A percentile compares a stretch with the other conserved stretches of the same genome.
phyloP scores from a whole-genome alignment of 2,329 filamentous ascomycete genomes.

The Aspergillus melleus region DNA sequence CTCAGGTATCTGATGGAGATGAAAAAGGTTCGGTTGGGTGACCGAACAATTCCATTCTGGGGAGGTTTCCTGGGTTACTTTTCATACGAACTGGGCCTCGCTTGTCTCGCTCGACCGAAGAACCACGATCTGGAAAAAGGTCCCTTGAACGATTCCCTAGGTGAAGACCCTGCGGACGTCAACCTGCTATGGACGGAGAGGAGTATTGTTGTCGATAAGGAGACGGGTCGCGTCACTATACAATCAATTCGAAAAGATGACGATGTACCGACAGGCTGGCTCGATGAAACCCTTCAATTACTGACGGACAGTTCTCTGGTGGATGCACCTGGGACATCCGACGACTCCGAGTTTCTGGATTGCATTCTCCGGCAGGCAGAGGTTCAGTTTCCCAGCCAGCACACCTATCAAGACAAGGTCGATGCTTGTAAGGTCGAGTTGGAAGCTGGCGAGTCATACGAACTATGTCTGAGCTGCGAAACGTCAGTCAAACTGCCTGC shows the following conservation, averaged over 20 bases:
- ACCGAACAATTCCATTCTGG: slow-evolving; percentile 61
- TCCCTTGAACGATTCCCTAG: background rate
- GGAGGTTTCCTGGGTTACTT: slow-evolving; percentile 83
- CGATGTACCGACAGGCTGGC: slow-evolving; percentile 49
- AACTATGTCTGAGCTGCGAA: slow-evolving; percentile 78
- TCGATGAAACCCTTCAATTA: slow-evolving; percentile 29
- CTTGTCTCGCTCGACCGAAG: slow-evolving; percentile 49
- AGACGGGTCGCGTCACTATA: slow-evolving; percentile 60
- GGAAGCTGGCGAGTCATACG: slow-evolving; percentile 77
- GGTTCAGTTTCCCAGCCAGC: slow-evolving; percentile 38
- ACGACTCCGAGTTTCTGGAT: slow-evolving; percentile 28
- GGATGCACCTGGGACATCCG: slow-evolving; percentile 2
- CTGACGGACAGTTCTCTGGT: slow-evolving; percentile 22
- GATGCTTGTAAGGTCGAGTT: slow-evolving; percentile 68
- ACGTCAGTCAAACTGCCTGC: slow-evolving; percentile 58
- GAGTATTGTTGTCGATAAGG: slow-evolving; percentile 76
- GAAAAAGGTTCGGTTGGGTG: slow-evolving; percentile 38
- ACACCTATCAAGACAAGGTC: slow-evolving; percentile 67
- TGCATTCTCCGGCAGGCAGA: slow-evolving; percentile 31
- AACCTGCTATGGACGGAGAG: slow-evolving; percentile 74
- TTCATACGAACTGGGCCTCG: slow-evolving; percentile 79
- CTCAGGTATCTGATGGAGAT: slow-evolving; percentile 42
- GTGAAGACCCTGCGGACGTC: slow-evolving; percentile 62
- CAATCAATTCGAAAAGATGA: slow-evolving; percentile 61
- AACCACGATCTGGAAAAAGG: slow-evolving; percentile 33